Evolutionary conservation across 1,139 yeast species (phyloP).

Genomic region (Diutina catenulata): DNA sequence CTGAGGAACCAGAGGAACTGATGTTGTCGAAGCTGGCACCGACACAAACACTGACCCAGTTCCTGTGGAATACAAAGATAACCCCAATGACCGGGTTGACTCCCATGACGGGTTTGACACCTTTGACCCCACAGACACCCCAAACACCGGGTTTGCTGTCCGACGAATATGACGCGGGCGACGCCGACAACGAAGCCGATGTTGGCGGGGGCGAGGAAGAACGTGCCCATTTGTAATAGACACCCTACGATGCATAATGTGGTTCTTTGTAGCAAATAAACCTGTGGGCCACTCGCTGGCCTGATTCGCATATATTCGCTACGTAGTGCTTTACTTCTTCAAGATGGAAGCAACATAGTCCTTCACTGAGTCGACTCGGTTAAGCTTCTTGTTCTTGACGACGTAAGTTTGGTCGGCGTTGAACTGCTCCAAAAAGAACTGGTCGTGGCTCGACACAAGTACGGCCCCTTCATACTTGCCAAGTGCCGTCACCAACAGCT

Average conservation of each 20-base stretch:
- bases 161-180: too few relatives aligned
- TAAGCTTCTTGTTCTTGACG: not conserved
- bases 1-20: not conserved
- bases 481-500: constrained; percentile 2
- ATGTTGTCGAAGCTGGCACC: constrained; percentile 3
- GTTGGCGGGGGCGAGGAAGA: too few relatives aligned
- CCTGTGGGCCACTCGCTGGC: too few relatives aligned
- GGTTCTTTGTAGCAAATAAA: too few relatives aligned
- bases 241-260: too few relatives aligned
- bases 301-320: too few relatives aligned
- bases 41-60: not conserved
- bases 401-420: not conserved
- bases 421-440: not conserved
- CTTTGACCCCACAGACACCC: not conserved
- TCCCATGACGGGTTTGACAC: too few relatives aligned
- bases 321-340: too few relatives aligned
- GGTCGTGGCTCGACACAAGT: constrained; percentile 5
- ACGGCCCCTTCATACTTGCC: constrained; percentile 4
- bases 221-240: too few relatives aligned
- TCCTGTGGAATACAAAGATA: not conserved
- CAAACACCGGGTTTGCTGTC: too few relatives aligned
- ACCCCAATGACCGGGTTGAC: not conserved
- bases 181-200: too few relatives aligned
- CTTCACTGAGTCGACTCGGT: not conserved
- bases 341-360: not conserved